A percentile compares a stretch with the other conserved stretches of the same genome.
Conservation (phyloP, 352 stramenopile genomes). For the Phytophthora kernoviae region DNA sequence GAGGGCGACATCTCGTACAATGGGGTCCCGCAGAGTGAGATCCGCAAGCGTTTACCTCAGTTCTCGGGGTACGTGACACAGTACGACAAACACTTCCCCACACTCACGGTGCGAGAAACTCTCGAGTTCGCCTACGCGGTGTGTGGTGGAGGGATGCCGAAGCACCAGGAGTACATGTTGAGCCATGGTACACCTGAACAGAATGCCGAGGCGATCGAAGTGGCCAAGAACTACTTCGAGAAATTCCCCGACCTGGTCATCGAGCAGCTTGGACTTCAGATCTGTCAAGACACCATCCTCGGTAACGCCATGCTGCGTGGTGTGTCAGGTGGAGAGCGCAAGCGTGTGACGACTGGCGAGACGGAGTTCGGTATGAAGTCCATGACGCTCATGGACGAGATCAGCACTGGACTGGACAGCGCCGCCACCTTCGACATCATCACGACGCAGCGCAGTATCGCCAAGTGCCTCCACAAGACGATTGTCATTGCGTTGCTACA, state of each 20-base stretch:
- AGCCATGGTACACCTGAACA: conserved; percentile 36
- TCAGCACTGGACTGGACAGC: conserved; percentile 92
- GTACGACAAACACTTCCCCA: conserved; percentile 37
- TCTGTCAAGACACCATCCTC: conserved; percentile 55
- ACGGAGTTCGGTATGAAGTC: conserved; percentile 81
- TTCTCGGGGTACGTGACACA: conserved; percentile 38
- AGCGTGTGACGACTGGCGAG: conserved; percentile 72
- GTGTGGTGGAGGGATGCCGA: conserved; percentile 27
- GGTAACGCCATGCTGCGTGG: conserved; percentile 55
- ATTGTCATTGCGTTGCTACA: conserved; percentile 64
- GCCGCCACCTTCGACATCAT: conserved; percentile 92
- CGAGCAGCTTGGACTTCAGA: conserved; percentile 43
- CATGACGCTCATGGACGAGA: conserved; percentile 89
- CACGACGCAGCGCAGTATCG: conserved; percentile 55
- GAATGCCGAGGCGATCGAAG: conserved; percentile 29
- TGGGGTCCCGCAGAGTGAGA: conserved; percentile 21
- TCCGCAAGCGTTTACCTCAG: conserved; percentile 29
- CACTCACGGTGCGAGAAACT: conserved; percentile 34
- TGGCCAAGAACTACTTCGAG: conserved; percentile 25
- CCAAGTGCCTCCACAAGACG: conserved; percentile 48
- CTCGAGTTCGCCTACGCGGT: conserved; percentile 37
- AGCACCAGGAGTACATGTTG: conserved; percentile 43
- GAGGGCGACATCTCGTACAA: conserved; percentile 40
- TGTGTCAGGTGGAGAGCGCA: conserved; percentile 67
- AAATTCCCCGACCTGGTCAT: conserved; percentile 54